phyloP scores from a whole-genome alignment of 768 basidiomycete genomes.

The Amanita polypyramis region DNA sequence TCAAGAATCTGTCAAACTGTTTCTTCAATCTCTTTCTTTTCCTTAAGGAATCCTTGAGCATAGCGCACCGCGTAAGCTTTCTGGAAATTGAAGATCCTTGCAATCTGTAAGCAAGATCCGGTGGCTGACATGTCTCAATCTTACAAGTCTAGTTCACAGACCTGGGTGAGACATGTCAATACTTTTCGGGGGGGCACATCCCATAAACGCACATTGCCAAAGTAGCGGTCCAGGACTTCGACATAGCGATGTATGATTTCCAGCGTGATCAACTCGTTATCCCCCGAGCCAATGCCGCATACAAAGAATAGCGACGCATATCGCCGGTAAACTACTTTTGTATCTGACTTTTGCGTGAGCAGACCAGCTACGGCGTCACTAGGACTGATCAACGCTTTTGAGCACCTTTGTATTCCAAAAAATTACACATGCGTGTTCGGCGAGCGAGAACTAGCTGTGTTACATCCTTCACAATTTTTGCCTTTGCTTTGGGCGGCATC shows the following conservation, averaged over 20 bases:
- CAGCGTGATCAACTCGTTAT: conserved; percentile 90
- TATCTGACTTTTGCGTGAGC: conserved; percentile 44
- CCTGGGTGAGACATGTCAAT: conserved; percentile 32
- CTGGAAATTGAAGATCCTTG: conserved; percentile 99
- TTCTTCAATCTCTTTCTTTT: conserved; percentile 2
- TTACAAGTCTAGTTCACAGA: conserved; percentile 92
- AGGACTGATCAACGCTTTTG: background rate
- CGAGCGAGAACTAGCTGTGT: conserved; percentile 94
- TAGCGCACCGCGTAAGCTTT: conserved; percentile 84
- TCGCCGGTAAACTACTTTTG: conserved; percentile 90
- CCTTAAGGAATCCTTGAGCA: conserved; percentile 1
- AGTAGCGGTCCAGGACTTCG: conserved; percentile 87
- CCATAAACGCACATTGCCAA: conserved; percentile 66
- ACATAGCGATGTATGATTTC: conserved; percentile 96
- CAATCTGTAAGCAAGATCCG: conserved; percentile 6
- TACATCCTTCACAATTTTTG: conserved; percentile 98
- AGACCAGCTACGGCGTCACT: background rate
- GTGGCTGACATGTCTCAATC: conserved; percentile 17
- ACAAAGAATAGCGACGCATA: conserved; percentile 98
- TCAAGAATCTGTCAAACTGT: conserved; percentile 61
- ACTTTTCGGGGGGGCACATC: background rate
- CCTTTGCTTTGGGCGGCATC: conserved; percentile 80
- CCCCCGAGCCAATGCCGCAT: conserved; percentile 71
- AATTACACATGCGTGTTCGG: conserved; percentile 96
- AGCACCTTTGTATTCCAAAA: conserved; percentile 94